Evolutionary conservation across 805 yeast genomes (phyloP), one percentile per base, ranked within the genome.

Genomic region (Suhomyces canberraensis): DNA sequence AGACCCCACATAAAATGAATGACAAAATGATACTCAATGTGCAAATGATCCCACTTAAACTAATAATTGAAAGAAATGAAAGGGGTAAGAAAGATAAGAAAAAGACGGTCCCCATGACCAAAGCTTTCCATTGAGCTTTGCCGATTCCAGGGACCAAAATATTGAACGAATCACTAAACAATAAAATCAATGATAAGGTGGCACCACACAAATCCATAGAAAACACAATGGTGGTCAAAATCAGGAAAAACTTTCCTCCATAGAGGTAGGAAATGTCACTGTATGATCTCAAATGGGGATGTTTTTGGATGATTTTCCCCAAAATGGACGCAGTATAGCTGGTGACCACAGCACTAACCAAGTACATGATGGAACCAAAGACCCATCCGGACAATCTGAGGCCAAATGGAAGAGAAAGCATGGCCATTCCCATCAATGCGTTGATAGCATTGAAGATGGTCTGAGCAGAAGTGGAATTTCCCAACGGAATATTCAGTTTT

Each of bases 261-360:
- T 90, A 84, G n/a, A 87, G 85, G 50, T 77, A 81, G 3, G 95
- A 95, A 33, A 89, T 69, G 62, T 89, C 96, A 0, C 95, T 95
- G 57, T 88, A 89, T 0, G 96, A 84, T 70, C 83, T 79, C 36
- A 88, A 62, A 0, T 93, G 81, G 11, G 76, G 81, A 61, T 88
- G 93, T 1, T 88, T 81, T 44, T 82, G 88, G 73, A 88, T 73
- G 46, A 95, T 80, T 41, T 75, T 71, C 11, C 91, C 81, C 40
- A 89, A 66, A 34, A 87, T 64, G 4, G 72, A 71, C 7, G 96
- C 96, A 2, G 93, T 81, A 70, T 87, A 79, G 47, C 74, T 81
- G 2, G 96, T 88, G 19, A 79, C 61, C 9, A 66, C 33, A 1
- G 93, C 93, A 54, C 90, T 79, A 3, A 72, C 41, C 1, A 75